Conservation (phyloP, 2,329 filamentous ascomycete genomes). For the Aureobasidium sp. region DNA sequence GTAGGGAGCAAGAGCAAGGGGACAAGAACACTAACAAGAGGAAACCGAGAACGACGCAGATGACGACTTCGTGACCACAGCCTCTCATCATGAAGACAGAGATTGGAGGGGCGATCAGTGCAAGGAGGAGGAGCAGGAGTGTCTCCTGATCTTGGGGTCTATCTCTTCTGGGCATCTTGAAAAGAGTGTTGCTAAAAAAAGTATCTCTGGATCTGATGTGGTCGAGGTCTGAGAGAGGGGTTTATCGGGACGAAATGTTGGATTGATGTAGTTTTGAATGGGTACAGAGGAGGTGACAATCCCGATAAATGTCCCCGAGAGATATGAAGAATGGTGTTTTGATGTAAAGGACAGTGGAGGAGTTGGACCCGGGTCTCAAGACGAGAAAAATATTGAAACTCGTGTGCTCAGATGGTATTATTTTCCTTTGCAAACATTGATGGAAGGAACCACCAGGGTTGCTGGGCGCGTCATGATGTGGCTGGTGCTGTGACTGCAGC, state of each 20-base stretch:
- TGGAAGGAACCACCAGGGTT: constrained; percentile 1
- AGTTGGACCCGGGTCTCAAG: background rate
- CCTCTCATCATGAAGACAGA: background rate
- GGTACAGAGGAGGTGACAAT: background rate
- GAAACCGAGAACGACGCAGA: background rate
- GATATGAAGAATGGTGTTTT: background rate
- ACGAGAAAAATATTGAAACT: background rate
- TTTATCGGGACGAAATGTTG: background rate
- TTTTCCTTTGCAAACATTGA: background rate
- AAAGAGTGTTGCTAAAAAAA: background rate
- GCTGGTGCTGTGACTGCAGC: background rate
- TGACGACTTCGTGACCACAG: background rate
- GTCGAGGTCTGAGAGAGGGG: background rate
- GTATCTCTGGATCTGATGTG: background rate
- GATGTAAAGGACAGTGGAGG: background rate
- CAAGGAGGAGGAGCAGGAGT: background rate
- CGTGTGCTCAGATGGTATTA: background rate
- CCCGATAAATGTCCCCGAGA: too few relatives aligned
- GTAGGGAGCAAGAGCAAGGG: constrained; percentile 37
- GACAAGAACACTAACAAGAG: constrained; percentile 13
- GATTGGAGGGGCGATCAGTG: background rate
- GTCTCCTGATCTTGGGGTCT: background rate
- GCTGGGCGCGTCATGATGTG: background rate
- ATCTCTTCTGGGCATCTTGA: background rate
- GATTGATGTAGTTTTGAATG: background rate